Evolutionary conservation across 257 asterid genomes (phyloP), one percentile per base, ranked within the genome.

Genomic region (Solanum habrochaites): DNA sequence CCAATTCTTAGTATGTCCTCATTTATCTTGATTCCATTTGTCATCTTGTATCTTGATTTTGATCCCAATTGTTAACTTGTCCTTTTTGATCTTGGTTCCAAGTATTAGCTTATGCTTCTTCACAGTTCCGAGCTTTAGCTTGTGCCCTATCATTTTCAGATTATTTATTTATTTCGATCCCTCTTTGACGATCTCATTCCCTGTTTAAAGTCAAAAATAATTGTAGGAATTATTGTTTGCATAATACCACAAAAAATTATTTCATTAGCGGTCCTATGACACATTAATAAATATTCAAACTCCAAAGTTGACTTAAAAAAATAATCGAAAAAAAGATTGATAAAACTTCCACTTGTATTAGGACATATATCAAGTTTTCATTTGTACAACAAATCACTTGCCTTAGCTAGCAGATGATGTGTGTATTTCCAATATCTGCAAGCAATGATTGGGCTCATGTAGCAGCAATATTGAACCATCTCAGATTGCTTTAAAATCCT

Each of bases 401-500:
- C 98, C 99, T 95, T 92, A 32, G 35, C 35, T 32, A 32, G 92
- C 95, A 94, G 73, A 97, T 93, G 90, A 97, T 97, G 89, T 97
- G 99, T n/a, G 99, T 99, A 89, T 97, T 96, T 85, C 97, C 99
- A 18, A 95, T 92, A 78, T 95, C 91, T 66, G 96, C 87, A 47
- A 97, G 93, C 93, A 97, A 90, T 21, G 96, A 94, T 87, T 86
- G 93, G 71, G 98, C 98, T 83, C 99, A 91, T 72, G 99, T 97
- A 62, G 89, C 85, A 42, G 99, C 98, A n/a, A 96, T 98, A 70
- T 95, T 97, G 83, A 96, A 97, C 94, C 99, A 93, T 91, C 94
- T 94, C 21, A 98, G 95, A 89, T 95, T 97, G 93, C 98, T 95
- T 90, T 96, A 91, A 86, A 97, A 97, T 72, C 98, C 99, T 92